Evolutionary conservation across 495 filamentous ascomycete genomes (phyloP), one percentile per base, ranked within the genome.

Genomic region (Xylaria sp.): DNA sequence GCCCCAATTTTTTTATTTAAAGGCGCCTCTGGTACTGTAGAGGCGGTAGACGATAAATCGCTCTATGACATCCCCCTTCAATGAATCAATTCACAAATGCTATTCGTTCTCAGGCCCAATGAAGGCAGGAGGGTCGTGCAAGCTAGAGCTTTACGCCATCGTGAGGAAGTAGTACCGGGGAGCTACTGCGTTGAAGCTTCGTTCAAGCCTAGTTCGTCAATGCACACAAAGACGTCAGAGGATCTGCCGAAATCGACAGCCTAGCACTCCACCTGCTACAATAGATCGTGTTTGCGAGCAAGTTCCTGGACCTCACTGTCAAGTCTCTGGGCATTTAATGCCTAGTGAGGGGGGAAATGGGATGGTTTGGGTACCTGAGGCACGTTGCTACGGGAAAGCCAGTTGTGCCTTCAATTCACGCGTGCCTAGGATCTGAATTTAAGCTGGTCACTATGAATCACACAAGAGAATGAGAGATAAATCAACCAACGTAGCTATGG

Each of bases 21-120:
- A 33, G 53, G 53, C 12, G 9, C 53, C 14, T 57, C 33, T 17
- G 53, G 33, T 14, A 57, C 26, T 12, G 53, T 57, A 11, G 33
- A 57, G 53, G 53, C 53, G 12, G 53, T 33, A 29, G 53, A 57
- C 11, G 53, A 57, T 17, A 57, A 57, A 17, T 57, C 53, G 3
- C 26, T 57, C 3, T 57, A 57, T 26, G 53, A 57, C 53, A 57
- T 57, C 6, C 33, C 53, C 15, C n/a, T 57, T 57, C 11, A 57
- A 57, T 19, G 53, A 33, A 8, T 57, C 53, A 31, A 57, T 57
- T 26, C 53, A 57, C 53, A 57, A 12, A 57, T 57, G 53, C 53
- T 24, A 53, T 9, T n/a, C 6, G 48, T n/a, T 5, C 48, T 53
- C 9, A 26, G 26, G 53, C 53, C 33, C 26, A 57, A 57, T 12